Evolutionary conservation across 2,329 filamentous ascomycete species (phyloP), one percentile per base, ranked within the genome.

Genomic region (Penicillium glabrum): DNA sequence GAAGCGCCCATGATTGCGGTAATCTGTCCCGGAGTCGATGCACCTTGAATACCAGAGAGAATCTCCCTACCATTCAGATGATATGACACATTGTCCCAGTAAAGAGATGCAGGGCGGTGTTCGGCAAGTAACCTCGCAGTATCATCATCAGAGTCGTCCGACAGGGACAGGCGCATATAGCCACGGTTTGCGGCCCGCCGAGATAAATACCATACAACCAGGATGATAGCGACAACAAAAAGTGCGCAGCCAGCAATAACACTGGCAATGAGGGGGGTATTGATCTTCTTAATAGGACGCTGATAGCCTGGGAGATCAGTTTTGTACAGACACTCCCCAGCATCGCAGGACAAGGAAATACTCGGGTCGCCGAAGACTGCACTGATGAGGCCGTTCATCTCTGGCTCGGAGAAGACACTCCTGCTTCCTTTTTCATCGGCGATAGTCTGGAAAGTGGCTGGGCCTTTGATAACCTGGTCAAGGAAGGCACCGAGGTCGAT

Each of bases 1-100:
- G 95, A 99, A 8, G 95, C 93, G 55, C 95, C 95, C 93, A 99
- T 99, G 67, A 99, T 96, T 9, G 95, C 95, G 63, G 93, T 91
- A 8, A 98, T 86, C 72, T 99, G 92, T n/a, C 96, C 96, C 2
- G 93, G 92, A 64, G 89, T 89, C n/a, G 93, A 93, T 43, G 91
- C 87, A 46, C 95, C 95, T 62, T 89, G 87, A 33, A 99, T 89
- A 14, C 84, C 86, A 16, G 83, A 83, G 3, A 99, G 80, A 46
- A 99, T 97, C 51, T 89, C 83, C 75, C 91, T 97, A 39, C 91
- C 91, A 62, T 96, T 96, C 37, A 99, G 82, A 23, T 83, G 82
- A 71, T 99, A 99, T 0, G 87, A 86, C 3, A 99, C 89, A 58
- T 96, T 89, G 56, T 96, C 87, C 66, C 97, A 99, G 63, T 90